A percentile compares a stretch with the other conserved stretches of the same genome.
phyloP scores from a whole-genome alignment of 2,329 filamentous ascomycete species.

The Neonectria coccinea region DNA sequence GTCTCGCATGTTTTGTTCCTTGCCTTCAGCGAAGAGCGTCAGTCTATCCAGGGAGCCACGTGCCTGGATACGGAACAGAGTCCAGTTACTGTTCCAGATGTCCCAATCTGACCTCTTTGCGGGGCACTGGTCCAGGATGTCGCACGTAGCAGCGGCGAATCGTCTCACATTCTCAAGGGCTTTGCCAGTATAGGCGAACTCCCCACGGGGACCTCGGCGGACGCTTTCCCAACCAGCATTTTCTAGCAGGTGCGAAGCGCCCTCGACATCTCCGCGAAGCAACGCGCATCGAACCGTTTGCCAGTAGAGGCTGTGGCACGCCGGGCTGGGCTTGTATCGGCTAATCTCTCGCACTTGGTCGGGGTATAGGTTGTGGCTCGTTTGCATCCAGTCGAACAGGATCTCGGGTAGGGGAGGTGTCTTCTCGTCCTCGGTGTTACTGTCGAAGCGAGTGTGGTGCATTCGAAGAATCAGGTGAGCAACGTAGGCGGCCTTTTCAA shows the following conservation, averaged over 20 bases:
- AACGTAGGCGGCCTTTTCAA: slow-evolving; percentile 83
- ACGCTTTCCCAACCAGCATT: slow-evolving; percentile 84
- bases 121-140: slow-evolving; percentile 80
- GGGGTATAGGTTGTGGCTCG: slow-evolving; percentile 78
- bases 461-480: slow-evolving; percentile 82
- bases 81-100: slow-evolving; percentile 84
- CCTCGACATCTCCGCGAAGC: slow-evolving; percentile 78
- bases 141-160: slow-evolving; percentile 75
- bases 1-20: slow-evolving; percentile 59
- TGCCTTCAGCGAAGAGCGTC: slow-evolving; percentile 82
- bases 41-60: slow-evolving; percentile 77
- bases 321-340: slow-evolving; percentile 76
- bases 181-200: slow-evolving; percentile 77
- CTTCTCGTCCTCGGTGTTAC: slow-evolving; percentile 53
- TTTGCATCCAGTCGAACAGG: slow-evolving; percentile 85
- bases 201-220: slow-evolving; percentile 72
- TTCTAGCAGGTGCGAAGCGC: slow-evolving; percentile 75
- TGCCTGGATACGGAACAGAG: slow-evolving; percentile 81
- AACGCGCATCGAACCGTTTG: slow-evolving; percentile 80
- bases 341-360: slow-evolving; percentile 75
- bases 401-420: slow-evolving; percentile 76
- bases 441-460: slow-evolving; percentile 72
- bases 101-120: slow-evolving; percentile 81
- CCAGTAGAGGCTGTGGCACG: slow-evolving; percentile 85
- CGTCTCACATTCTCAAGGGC: slow-evolving; percentile 83